Evolutionary conservation across 305 asterid species (phyloP).

Genomic region (Caryopteris hybrid): DNA sequence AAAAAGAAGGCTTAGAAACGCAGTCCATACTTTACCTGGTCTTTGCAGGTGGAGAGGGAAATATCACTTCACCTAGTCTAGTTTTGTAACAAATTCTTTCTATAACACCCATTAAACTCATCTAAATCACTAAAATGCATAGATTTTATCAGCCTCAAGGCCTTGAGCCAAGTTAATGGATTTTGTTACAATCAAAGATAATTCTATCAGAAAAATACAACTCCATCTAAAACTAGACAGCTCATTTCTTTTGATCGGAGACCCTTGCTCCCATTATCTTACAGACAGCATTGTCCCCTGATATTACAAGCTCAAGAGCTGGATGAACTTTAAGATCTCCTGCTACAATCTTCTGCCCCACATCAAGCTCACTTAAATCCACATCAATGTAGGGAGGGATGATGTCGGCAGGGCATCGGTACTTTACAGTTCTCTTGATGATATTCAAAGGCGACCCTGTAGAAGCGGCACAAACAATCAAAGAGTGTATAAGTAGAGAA

Average conservation of each 20-base stretch:
- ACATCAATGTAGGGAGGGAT: conserved; percentile 88
- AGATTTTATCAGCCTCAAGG: not conserved
- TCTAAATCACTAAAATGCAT: not conserved
- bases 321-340: conserved; percentile 89
- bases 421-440: conserved; percentile 77
- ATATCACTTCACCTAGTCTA: not conserved
- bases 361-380: conserved; percentile 83
- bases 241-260: conserved; percentile 26
- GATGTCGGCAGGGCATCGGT: conserved; percentile 80
- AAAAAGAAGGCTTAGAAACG: too few relatives aligned
- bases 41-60: too few relatives aligned
- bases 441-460: conserved; percentile 73
- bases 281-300: conserved; percentile 28
- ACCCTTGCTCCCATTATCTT: conserved; percentile 31
- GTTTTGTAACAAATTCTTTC: not conserved
- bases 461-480: conserved; percentile 3
- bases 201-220: not conserved
- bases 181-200: conserved; percentile 8
- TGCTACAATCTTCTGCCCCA: conserved; percentile 67
- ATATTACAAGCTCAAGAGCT: conserved; percentile 57
- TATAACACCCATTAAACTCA: not conserved
- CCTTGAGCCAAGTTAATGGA: conserved; percentile 11
- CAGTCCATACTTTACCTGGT: too few relatives aligned
- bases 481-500: not conserved
- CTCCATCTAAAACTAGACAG: not conserved